Conservation (phyloP, 305 asterid species). For the Solanum hybrid region DNA sequence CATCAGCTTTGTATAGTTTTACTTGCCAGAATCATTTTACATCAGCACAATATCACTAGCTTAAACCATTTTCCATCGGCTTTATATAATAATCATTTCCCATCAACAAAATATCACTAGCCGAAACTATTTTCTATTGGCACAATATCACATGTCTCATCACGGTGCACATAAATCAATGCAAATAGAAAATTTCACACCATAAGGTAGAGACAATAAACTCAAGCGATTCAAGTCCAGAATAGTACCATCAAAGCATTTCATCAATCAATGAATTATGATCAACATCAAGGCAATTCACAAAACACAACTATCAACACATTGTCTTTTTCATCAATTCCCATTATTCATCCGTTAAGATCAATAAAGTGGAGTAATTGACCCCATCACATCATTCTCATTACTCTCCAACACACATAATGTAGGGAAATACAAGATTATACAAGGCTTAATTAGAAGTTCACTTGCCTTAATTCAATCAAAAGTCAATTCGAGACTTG, state of each 20-base stretch:
- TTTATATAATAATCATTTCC: too few species aligned
- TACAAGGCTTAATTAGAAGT: not conserved
- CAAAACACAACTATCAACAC: not conserved
- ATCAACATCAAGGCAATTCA: not conserved
- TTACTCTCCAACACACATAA: not conserved
- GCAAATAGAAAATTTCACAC: not conserved
- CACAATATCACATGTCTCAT: not conserved
- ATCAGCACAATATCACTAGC: not conserved
- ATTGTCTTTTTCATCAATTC: not conserved
- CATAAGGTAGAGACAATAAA: not conserved
- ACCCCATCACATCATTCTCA: not conserved
- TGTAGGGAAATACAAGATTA: not conserved
- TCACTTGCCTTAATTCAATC: not conserved
- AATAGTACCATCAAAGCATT: not conserved
- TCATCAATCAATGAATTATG: not conserved
- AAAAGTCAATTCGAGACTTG: not conserved
- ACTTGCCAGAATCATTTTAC: not conserved
- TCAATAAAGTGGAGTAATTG: too few species aligned
- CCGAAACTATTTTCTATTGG: not conserved
- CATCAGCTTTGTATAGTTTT: not conserved
- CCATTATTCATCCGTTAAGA: too few species aligned
- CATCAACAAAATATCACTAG: not conserved
- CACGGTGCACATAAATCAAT: not conserved
- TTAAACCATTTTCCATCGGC: not conserved
- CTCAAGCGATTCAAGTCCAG: not conserved